phyloP scores from a whole-genome alignment of 2,329 filamentous ascomycete species.

The Chaetoscypha palmicola region DNA sequence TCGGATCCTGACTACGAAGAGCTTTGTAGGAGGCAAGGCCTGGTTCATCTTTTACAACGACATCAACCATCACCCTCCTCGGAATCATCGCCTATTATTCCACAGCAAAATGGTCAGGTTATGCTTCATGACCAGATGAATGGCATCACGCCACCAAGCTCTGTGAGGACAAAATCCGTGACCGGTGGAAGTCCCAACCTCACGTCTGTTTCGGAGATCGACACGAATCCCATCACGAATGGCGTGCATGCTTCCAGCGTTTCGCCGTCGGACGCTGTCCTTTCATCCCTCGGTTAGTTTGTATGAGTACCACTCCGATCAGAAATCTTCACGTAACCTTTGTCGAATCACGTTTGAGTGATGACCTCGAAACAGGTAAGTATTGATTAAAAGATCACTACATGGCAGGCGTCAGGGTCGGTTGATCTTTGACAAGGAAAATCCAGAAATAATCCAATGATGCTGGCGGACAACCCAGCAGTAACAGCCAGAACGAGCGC shows the following conservation, averaged over 20 bases:
- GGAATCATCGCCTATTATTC: neutral
- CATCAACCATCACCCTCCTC: constrained; percentile 10
- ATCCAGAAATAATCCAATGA: too few species aligned
- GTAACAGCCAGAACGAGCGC: too few species aligned
- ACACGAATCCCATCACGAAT: neutral
- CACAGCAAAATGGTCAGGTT: constrained; percentile 5
- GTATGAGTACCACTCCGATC: too few species aligned
- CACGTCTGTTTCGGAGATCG: constrained; percentile 8
- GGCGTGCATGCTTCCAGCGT: neutral
- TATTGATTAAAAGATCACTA: too few species aligned
- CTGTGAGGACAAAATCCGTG: constrained; percentile 27
- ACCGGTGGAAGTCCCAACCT: constrained; percentile 24
- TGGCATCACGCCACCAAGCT: constrained; percentile 29
- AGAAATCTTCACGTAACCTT: too few species aligned
- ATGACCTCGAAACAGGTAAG: too few species aligned
- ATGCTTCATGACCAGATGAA: constrained; percentile 17
- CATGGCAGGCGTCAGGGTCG: too few species aligned
- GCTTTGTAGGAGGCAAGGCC: constrained; percentile 50
- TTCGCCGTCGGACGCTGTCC: neutral
- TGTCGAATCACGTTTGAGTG: too few species aligned
- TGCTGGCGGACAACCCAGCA: too few species aligned
- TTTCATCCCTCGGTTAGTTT: neutral
- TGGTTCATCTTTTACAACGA: constrained; percentile 42
- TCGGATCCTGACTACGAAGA: constrained; percentile 51
- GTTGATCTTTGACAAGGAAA: too few species aligned